Evolutionary conservation across 202 grass and related monocot species (phyloP).

Genomic region (Schoenoplectus triqueter): DNA sequence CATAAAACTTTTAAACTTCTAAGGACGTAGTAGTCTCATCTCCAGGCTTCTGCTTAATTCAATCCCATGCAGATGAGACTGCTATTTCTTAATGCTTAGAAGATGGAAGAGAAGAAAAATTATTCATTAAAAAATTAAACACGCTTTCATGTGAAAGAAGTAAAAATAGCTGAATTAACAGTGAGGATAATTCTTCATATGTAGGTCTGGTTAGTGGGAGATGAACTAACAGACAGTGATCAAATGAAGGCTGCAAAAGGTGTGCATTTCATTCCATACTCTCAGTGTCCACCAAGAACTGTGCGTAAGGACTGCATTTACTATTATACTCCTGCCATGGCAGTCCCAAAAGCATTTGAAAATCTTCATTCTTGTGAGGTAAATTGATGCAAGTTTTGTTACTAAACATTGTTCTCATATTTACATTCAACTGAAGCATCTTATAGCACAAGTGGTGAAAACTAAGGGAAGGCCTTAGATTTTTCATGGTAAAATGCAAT

Average conservation of each 20-base stretch:
- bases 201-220: constrained; percentile 76
- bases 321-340: constrained; percentile 63
- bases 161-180: not conserved
- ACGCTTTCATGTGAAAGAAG: not conserved
- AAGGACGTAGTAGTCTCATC: too few relatives aligned
- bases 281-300: constrained; percentile 54
- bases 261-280: constrained; percentile 65
- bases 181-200: not conserved
- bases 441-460: not conserved
- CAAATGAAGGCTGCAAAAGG: constrained; percentile 51
- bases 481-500: not conserved
- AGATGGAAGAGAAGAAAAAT: not conserved
- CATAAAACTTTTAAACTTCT: not conserved
- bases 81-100: too few relatives aligned
- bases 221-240: constrained; percentile 47
- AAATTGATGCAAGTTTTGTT: not conserved
- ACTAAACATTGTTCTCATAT: not conserved
- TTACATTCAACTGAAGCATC: not conserved
- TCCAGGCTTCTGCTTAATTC: too few relatives aligned
- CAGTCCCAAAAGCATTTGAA: constrained; percentile 58
- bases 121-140: not conserved
- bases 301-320: constrained; percentile 57
- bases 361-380: constrained; percentile 87
- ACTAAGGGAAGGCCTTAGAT: not conserved
- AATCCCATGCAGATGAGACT: too few relatives aligned